Evolutionary conservation across 257 asterid genomes (phyloP).

Genomic region (Solanum lycopersicoides): DNA sequence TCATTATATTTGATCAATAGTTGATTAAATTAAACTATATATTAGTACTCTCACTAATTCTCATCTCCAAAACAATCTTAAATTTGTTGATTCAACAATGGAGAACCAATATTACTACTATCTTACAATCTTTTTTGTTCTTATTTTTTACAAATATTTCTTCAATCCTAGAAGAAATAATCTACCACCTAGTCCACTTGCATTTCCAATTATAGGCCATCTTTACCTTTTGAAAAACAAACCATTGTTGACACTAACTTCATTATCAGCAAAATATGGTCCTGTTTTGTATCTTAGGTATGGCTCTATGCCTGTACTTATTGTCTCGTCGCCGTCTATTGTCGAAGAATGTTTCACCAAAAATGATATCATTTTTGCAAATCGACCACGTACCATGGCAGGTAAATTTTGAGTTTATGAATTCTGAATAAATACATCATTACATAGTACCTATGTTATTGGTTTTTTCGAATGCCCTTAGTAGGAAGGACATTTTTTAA

Average conservation of each 20-base stretch:
- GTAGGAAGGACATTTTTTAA: background rate
- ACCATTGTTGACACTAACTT: conserved; percentile 9
- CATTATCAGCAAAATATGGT: conserved; percentile 31
- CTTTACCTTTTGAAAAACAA: conserved; percentile 31
- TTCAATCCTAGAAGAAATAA: background rate
- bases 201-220: conserved; percentile 50
- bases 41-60: background rate
- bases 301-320: conserved; percentile 22
- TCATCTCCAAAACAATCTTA: background rate
- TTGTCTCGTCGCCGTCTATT: conserved; percentile 40
- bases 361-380: conserved; percentile 38
- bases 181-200: conserved; percentile 32
- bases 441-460: background rate
- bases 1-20: background rate
- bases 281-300: conserved; percentile 27
- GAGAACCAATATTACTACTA: background rate
- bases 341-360: background rate
- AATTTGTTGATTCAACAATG: background rate
- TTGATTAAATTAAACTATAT: background rate
- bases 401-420: background rate
- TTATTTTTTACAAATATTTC: background rate
- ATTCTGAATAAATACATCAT: background rate
- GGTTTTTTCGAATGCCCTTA: background rate
- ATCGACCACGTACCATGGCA: conserved; percentile 29
- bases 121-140: background rate